Evolutionary conservation across 768 basidiomycete genomes (phyloP).

Genomic region (Astraeus odoratus): DNA sequence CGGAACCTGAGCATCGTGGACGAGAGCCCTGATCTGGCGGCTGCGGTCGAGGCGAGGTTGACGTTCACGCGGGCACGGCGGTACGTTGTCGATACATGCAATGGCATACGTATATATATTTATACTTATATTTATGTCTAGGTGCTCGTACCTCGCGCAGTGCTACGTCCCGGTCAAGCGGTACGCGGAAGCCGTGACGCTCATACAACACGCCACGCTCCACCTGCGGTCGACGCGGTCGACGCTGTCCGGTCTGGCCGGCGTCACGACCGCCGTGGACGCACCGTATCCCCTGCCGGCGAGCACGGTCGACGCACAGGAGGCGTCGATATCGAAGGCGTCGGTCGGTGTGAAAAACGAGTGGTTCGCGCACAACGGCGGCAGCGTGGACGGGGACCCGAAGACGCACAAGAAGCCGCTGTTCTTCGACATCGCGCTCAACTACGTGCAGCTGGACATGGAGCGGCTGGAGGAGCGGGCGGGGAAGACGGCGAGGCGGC

Average conservation of each 20-base stretch:
- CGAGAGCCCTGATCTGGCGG: conserved; percentile 76
- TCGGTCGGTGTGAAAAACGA: conserved; percentile 54
- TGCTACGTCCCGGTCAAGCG: conserved; percentile 66
- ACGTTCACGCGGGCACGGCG: conserved; percentile 70
- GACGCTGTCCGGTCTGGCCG: conserved; percentile 39
- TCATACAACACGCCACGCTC: conserved; percentile 65
- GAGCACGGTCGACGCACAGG: conserved; percentile 43
- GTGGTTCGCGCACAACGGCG: conserved; percentile 78
- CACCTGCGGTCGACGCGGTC: conserved; percentile 69
- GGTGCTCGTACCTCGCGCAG: conserved; percentile 71
- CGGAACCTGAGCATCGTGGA: conserved; percentile 78
- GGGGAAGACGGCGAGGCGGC: conserved; percentile 41
- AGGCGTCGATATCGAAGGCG: conserved; percentile 41
- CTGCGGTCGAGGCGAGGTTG: conserved; percentile 70
- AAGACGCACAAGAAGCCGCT: conserved; percentile 70
- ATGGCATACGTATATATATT: too few relatives aligned
- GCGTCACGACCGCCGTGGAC: conserved; percentile 33
- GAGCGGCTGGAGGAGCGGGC: conserved; percentile 64
- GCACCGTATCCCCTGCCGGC: conserved; percentile 49
- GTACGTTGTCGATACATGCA: conserved; percentile 36
- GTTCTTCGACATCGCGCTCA: conserved; percentile 93
- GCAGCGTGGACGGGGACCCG: conserved; percentile 37
- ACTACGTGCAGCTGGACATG: conserved; percentile 86
- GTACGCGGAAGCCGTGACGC: conserved; percentile 64
- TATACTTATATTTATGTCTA: conserved; percentile 18